Base-by-base conservation (phyloP, 192 early-diverging fungal species). In the Podila horticola region DNA sequence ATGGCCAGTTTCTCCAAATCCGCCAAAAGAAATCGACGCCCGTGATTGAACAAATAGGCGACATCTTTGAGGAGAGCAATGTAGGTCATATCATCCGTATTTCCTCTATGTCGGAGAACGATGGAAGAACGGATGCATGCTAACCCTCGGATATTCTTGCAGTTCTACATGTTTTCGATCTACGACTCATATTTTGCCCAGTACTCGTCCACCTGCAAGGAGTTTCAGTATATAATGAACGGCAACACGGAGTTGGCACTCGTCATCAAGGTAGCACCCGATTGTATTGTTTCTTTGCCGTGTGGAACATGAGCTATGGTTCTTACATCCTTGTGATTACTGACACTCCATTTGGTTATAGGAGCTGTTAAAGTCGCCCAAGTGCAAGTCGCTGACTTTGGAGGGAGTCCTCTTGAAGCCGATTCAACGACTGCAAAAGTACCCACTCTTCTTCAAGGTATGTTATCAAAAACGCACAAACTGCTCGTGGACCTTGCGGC, bases 381-480 rank as follows among this genome's bases (percentile, higher is more conserved):
- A 76, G 10, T 83, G 79, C 45, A 81, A 84, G 28, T 74, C 58
- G 8, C n/a, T 87, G 57, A 83, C 86, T 24, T 28, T 87, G 38
- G 81, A 85, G 31, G 81, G 79, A 4, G 77, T 87, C 2, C 72
- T 87, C 41, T 58, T 87, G 5, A 87, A 87, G 49, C 86, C 86
- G 0, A 82, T 87, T 13, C 86, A 87, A 48, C 51, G 86, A 13
- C 68, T 87, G 3, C 75, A 77, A 63, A 87, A 87, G 61, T 87
- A 87, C 58, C 86, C 86, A 9, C 72, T 87, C 49, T 83, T 87
- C 49, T 85, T 87, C 74, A 83, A 85, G 75, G 84, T 85, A 67
- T 28, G 34, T 30, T 2, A 30, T 3, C 9, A 24, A 12, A 22
- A 52, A 52, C 12, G 19, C 1, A 52, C 20, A 1, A n/a, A 3